Evolutionary conservation across 2,329 filamentous ascomycete species (phyloP).

Genomic region (Botrytis sinoallii): DNA sequence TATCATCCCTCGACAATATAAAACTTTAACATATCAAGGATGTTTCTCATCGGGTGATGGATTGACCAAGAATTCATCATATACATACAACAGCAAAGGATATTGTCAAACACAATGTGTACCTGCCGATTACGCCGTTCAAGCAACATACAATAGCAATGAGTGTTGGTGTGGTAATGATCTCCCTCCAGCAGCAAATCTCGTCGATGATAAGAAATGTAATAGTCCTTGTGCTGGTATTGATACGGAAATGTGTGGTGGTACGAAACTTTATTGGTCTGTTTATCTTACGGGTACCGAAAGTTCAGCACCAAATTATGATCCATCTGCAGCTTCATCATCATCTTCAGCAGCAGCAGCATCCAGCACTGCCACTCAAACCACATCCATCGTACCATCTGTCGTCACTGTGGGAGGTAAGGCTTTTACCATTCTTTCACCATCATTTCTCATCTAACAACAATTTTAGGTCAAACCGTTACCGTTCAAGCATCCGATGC

Average conservation of each 20-base stretch:
- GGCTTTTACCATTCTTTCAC: not conserved
- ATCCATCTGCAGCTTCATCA: conserved; percentile 19
- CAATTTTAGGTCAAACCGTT: conserved; percentile 30
- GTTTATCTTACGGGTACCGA: conserved; percentile 34
- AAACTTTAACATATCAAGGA: conserved; percentile 25
- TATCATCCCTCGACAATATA: conserved; percentile 2
- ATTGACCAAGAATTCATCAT: conserved; percentile 31
- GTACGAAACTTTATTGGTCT: conserved; percentile 25
- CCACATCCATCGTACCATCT: conserved; percentile 27
- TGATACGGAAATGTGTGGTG: conserved; percentile 34
- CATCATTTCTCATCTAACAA: not conserved
- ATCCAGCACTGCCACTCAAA: conserved; percentile 21
- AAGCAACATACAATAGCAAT: conserved; percentile 30
- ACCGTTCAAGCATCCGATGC: conserved; percentile 32
- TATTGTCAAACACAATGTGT: conserved; percentile 31
- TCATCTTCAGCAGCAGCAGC: conserved; percentile 20
- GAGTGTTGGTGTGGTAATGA: conserved; percentile 36
- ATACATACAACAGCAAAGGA: conserved; percentile 33
- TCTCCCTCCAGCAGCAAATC: conserved; percentile 29
- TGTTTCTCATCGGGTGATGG: conserved; percentile 33
- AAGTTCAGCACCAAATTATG: conserved; percentile 22
- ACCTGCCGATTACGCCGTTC: conserved; percentile 22
- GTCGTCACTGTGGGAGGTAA: conserved; percentile 32
- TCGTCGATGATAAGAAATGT: conserved; percentile 28
- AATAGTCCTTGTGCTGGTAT: conserved; percentile 34